These are phyloP conservation scores for Candida sphagnicola DNA, from an alignment of 805 yeast genomes.

Conservation along the genomic window DNA sequence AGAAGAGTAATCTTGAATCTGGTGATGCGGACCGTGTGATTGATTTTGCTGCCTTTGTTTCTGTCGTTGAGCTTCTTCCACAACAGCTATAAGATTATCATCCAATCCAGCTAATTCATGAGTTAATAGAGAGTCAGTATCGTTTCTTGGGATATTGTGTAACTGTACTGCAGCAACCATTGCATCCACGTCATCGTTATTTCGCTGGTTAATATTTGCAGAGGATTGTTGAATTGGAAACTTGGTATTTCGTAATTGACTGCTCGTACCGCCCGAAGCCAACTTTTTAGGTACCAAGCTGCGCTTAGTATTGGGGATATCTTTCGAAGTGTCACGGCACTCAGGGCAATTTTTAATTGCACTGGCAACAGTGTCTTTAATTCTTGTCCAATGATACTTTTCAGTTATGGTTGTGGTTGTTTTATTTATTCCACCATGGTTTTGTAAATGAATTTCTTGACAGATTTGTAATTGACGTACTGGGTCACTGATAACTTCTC, in stretches of 20 bases:
- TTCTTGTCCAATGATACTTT: constrained; percentile 85
- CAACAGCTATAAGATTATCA: constrained; percentile 54
- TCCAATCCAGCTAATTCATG: constrained; percentile 43
- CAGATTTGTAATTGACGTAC: constrained; percentile 72
- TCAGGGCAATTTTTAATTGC: constrained; percentile 73
- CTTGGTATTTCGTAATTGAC: too few species aligned
- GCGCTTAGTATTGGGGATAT: constrained; percentile 14
- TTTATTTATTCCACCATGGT: constrained; percentile 86
- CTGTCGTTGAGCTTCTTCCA: constrained; percentile 50
- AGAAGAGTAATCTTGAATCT: constrained; percentile 15
- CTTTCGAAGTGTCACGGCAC: constrained; percentile 51
- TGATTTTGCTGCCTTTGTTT: constrained; percentile 22
- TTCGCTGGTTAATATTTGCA: not conserved
- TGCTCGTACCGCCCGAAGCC: constrained; percentile 5
- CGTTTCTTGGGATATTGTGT: constrained; percentile 22
- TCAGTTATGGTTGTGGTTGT: constrained; percentile 76
- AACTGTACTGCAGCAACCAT: constrained; percentile 29
- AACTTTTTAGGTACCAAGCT: constrained; percentile 16
- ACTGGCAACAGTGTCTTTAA: constrained; percentile 80
- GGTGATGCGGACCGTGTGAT: constrained; percentile 29
- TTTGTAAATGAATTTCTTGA: constrained; percentile 59
- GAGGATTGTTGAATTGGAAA: constrained; percentile 13
- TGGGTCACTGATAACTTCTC: constrained; percentile 80
- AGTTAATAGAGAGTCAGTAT: constrained; percentile 26
- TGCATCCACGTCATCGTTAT: constrained; percentile 27